These are phyloP conservation scores for Yarrowia phangngaensis DNA, from an alignment of 805 yeast genomes.

Conservation along the genomic window DNA sequence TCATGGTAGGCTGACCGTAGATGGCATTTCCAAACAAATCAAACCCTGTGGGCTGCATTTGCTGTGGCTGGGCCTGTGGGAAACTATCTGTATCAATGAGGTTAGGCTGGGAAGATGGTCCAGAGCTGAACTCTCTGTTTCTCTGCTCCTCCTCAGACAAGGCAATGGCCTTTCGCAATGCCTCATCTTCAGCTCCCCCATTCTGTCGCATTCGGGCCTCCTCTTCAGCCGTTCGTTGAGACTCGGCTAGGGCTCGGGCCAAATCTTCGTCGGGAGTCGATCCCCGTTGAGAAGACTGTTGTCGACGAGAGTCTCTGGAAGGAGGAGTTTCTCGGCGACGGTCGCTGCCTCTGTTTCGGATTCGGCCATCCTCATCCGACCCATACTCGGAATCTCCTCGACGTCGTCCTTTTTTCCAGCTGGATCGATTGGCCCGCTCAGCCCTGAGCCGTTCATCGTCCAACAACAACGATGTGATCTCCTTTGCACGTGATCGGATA, in stretches of 20 bases:
- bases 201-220: slow-evolving; percentile 55
- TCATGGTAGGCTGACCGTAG: slow-evolving; percentile 44
- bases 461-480: slow-evolving; percentile 68
- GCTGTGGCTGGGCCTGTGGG: slow-evolving; percentile 43
- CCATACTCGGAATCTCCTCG: slow-evolving; percentile 13
- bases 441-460: slow-evolving; percentile 72
- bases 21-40: slow-evolving; percentile 66
- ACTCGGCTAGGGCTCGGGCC: slow-evolving; percentile 73
- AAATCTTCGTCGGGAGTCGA: slow-evolving; percentile 52
- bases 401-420: slow-evolving; percentile 24
- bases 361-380: slow-evolving; percentile 25
- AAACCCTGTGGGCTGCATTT: slow-evolving; percentile 33
- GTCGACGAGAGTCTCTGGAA: slow-evolving; percentile 30
- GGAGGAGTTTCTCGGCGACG: slow-evolving; percentile 33
- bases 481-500: slow-evolving; percentile 85
- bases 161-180: slow-evolving; percentile 63
- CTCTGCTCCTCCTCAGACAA: slow-evolving; percentile 73
- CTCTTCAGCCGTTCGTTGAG: slow-evolving; percentile 76
- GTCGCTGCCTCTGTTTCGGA: slow-evolving; percentile 34
- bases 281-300: slow-evolving; percentile 41
- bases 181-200: slow-evolving; percentile 50
- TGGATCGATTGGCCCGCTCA: slow-evolving; percentile 16
- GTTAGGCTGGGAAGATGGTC: slow-evolving; percentile 29
- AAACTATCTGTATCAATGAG: slow-evolving; percentile 38
- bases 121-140: slow-evolving; percentile 44